Base-by-base conservation (phyloP, 805 yeast species). In the Wickerhamiella lipophila region DNA sequence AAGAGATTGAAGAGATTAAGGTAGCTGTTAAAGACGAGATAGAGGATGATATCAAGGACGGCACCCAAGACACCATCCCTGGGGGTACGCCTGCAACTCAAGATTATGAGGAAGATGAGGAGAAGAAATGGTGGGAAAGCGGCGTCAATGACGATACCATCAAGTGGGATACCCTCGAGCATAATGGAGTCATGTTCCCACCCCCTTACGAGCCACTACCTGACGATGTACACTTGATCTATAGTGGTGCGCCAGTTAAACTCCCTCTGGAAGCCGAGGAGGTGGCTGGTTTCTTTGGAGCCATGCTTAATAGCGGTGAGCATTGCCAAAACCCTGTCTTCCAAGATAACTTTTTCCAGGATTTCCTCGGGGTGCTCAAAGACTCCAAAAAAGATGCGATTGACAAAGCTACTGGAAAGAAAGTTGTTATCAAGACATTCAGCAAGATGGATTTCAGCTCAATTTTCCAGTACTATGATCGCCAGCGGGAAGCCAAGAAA, bases 211-310 rank as follows among this genome's bases (percentile, higher is more conserved):
- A 81, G 60, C 87, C 92, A 2, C 67, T 89, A 40, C 97, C 97
- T 0, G 67, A 75, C 4, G 73, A 76, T 58, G 83, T 88, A 35
- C 84, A 82, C 60, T 57, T 89, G 47, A 72, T 76, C 51, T 88
- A 89, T 59, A 81, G 82, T 56, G 85, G 84, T 0, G 72, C 75
- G 55, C 83, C 92, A 0, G 88, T 88, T 0, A 69, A 69, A 25
- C 69, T 89, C 50, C 89, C 95, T 1, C 66, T 69, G 0, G 83
- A 72, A 49, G 96, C 96, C 2, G 98, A 89, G 65, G 97, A 89
- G 64, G 96, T 89, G 30, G 97, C 96, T 0, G 96, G 96, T 0
- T 89, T 87, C 60, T 89, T 74, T 64, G 97, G 82, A 8, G 95
- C 95, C 5, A 73, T 89, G 77, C 54, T 88, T 40, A 87, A 84